Evolutionary conservation across 148 eudicot species (phyloP), one percentile per base, ranked within the genome.

Genomic region (Chenopodium suecicum): DNA sequence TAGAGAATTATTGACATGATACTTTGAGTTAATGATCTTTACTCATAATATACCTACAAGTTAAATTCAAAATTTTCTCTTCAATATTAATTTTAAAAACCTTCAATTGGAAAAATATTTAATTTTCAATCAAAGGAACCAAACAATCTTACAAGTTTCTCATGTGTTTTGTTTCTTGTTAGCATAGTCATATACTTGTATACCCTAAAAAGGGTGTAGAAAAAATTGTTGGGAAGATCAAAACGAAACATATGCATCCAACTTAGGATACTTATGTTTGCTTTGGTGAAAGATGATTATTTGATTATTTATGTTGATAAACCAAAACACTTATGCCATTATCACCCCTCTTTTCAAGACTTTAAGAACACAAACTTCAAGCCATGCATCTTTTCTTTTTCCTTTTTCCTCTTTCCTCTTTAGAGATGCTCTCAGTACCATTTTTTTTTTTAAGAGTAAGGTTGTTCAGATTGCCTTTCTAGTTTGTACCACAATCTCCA

Each of bases 381-480:
- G 44, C 54, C 68, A 67, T 20, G 58, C 11, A 25, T 60, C 48
- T 46, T 71, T 47, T 58, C 17, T 75, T 31, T 19, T 13, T 31
- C 52, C 25, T 31, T 19, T 13, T 22, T 37, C 20, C 25, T 29
- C 19, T 19, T 17, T 16, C 75, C 25, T 71, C 70, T 70, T 77
- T 77, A 70, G 64, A 83, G 85, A 83, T 83, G 85, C 82, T 78
- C 79, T 78, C 50, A 78, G 25, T 47, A 11, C 50, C 72, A 72
- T 71, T 62, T 65, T 77, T n/a, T 68, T 82, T 68, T 31, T 20
- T 0, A 27, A 62, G 54, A 50, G 84, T 63, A 68, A 41, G 77
- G 70, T 60, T 58, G 34, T 58, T 77, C 77, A 71, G 11, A 11
- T 48, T 48, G 13, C 65, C 83, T 81, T 81, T 81, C 73, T 81